Evolutionary conservation across 2,329 filamentous ascomycete species (phyloP).

Genomic region (Xylaria sp.): DNA sequence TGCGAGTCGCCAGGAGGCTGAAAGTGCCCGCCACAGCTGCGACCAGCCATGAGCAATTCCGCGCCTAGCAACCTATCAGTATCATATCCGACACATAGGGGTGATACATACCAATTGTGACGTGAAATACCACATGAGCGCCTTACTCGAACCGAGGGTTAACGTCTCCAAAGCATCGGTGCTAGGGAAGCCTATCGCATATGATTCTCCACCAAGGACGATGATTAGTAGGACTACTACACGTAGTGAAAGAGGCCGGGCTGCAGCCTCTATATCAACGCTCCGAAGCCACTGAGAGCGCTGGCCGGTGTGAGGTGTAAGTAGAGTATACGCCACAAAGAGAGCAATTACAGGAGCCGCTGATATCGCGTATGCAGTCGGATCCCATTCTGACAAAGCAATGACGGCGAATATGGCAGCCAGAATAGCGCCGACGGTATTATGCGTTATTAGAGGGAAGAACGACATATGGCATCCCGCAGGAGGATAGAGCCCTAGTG

Average conservation of each 20-base stretch:
- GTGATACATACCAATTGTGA: conserved; percentile 47
- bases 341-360: conserved; percentile 45
- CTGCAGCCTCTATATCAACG: conserved; percentile 49
- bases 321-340: conserved; percentile 46
- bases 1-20: conserved; percentile 45
- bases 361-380: conserved; percentile 41
- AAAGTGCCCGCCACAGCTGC: conserved; percentile 49
- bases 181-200: conserved; percentile 42
- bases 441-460: conserved; percentile 37
- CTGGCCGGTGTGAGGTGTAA: conserved; percentile 38
- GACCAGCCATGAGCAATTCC: conserved; percentile 48
- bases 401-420: conserved; percentile 41
- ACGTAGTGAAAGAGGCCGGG: conserved; percentile 43
- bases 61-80: conserved; percentile 43
- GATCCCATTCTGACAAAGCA: conserved; percentile 47
- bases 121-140: conserved; percentile 51
- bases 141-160: conserved; percentile 46
- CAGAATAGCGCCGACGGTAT: conserved; percentile 40
- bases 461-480: conserved; percentile 22
- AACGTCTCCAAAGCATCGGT: conserved; percentile 35
- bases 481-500: conserved; percentile 17
- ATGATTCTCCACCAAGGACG: conserved; percentile 35
- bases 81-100: background rate
- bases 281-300: conserved; percentile 45
- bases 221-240: conserved; percentile 36